Evolutionary conservation across 192 early-diverging fungal genomes (phyloP).

Genomic region (Phycomyces nitens): DNA sequence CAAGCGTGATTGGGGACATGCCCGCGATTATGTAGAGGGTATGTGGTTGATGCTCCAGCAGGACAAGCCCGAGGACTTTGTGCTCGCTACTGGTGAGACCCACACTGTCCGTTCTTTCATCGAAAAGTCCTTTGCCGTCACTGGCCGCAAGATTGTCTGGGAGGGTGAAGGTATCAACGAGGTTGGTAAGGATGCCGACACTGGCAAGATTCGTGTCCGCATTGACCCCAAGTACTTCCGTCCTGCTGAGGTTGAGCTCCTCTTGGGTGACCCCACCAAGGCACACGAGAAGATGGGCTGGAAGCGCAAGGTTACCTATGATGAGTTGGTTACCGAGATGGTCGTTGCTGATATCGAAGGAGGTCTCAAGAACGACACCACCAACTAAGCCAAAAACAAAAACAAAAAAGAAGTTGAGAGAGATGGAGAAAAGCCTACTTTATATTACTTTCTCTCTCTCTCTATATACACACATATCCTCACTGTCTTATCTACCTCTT

Average conservation of each 20-base stretch:
- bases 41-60: slow-evolving; percentile 85
- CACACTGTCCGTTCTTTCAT: slow-evolving; percentile 75
- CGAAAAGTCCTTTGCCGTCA: slow-evolving; percentile 69
- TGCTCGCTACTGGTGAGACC: slow-evolving; percentile 77
- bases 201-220: slow-evolving; percentile 53
- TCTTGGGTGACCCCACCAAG: slow-evolving; percentile 72
- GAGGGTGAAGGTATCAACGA: slow-evolving; percentile 62
- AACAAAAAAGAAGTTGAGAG: not conserved
- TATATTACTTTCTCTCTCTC: too few relatives aligned
- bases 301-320: slow-evolving; percentile 68
- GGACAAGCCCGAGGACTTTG: slow-evolving; percentile 67
- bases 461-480: too few relatives aligned
- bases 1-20: slow-evolving; percentile 82
- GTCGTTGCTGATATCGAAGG: slow-evolving; percentile 56
- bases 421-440: too few relatives aligned
- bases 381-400: slow-evolving; percentile 1
- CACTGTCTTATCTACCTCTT: too few relatives aligned
- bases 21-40: slow-evolving; percentile 72
- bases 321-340: slow-evolving; percentile 66
- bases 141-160: slow-evolving; percentile 59
- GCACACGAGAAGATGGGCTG: slow-evolving; percentile 61
- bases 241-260: slow-evolving; percentile 73
- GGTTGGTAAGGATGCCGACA: slow-evolving; percentile 54
- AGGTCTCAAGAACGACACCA: slow-evolving; percentile 19
- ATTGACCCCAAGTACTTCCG: slow-evolving; percentile 77